Conservation (phyloP, 148 eudicot species). For the Rhododendron henanense region DNA sequence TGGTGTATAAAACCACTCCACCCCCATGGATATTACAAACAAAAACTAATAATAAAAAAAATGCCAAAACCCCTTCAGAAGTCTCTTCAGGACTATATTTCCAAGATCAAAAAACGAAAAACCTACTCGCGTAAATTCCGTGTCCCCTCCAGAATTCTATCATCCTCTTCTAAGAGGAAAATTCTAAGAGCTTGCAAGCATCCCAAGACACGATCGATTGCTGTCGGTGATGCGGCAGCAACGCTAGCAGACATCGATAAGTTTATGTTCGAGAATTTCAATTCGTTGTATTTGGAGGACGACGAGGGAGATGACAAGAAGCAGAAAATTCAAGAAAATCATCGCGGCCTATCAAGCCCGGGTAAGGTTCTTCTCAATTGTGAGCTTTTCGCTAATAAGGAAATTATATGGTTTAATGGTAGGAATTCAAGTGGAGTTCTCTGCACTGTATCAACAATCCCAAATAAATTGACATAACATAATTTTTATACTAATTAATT, state of each 20-base stretch:
- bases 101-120: constrained; percentile 41
- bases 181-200: constrained; percentile 47
- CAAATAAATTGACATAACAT: no score
- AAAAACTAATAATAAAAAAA: not conserved
- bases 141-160: constrained; percentile 31
- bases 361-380: not conserved
- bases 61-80: constrained; percentile 59
- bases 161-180: constrained; percentile 35
- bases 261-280: constrained; percentile 60
- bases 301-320: not conserved
- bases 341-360: not conserved
- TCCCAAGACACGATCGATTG: constrained; percentile 43
- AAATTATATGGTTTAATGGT: not conserved
- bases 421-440: not conserved
- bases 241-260: constrained; percentile 57
- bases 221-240: constrained; percentile 26
- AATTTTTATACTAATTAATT: no score
- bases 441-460: no score
- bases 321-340: not conserved
- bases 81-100: constrained; percentile 43
- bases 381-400: not conserved
- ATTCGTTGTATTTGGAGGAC: constrained; percentile 40
- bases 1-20: not conserved
- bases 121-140: constrained; percentile 22
- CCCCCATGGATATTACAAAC: not conserved